Conservation (phyloP, 2,329 filamentous ascomycete genomes). For the Trichoderma brevicompactum region DNA sequence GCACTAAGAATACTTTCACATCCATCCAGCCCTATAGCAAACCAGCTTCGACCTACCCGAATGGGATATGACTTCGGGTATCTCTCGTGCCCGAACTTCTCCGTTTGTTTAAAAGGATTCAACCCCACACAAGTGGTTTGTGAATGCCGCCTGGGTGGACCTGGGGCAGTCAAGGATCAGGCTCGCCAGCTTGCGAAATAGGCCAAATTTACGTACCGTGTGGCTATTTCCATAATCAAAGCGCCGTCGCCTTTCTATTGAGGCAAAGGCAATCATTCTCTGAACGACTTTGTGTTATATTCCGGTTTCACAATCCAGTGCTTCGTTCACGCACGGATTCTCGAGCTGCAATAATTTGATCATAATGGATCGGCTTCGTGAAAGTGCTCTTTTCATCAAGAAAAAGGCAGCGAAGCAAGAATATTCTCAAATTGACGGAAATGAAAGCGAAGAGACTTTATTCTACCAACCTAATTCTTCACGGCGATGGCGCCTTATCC, state of each 20-base stretch:
- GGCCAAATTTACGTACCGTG: background rate
- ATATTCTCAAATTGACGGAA: constrained; percentile 18
- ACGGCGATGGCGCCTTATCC: constrained; percentile 1
- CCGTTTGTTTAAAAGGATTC: constrained; percentile 4
- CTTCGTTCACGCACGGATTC: no score
- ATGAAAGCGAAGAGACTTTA: constrained; percentile 16
- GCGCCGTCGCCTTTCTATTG: background rate
- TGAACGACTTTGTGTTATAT: background rate
- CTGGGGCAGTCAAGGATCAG: background rate
- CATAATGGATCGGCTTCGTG: constrained; percentile 19
- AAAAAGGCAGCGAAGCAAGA: background rate
- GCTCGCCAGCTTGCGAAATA: background rate
- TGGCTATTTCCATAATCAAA: background rate
- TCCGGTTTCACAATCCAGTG: background rate
- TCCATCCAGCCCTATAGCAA: background rate
- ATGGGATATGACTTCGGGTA: background rate
- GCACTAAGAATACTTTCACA: background rate
- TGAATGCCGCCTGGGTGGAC: background rate
- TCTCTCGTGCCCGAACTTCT: background rate
- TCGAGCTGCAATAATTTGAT: background rate
- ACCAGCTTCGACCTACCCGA: background rate
- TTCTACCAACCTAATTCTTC: background rate
- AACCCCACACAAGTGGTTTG: background rate
- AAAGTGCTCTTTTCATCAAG: constrained; percentile 10
- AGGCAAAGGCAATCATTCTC: background rate